phyloP scores from a whole-genome alignment of 306 rosid genomes.

The Inga laurina region DNA sequence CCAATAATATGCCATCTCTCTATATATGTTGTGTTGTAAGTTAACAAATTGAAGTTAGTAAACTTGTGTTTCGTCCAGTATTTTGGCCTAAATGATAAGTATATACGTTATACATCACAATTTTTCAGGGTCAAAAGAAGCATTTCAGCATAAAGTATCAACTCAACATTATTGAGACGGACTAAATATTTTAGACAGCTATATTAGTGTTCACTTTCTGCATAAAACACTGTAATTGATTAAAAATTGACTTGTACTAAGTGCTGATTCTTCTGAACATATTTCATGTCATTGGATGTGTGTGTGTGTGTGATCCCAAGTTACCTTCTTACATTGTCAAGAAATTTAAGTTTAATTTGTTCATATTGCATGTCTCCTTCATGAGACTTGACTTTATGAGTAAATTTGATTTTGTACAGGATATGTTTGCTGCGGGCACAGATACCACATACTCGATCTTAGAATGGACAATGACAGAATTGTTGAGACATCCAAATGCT shows the following conservation, averaged over 20 bases:
- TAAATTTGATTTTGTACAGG: background rate
- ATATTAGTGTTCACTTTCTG: background rate
- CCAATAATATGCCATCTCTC: too few relatives aligned
- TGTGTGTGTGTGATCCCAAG: background rate
- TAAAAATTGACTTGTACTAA: background rate
- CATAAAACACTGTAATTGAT: background rate
- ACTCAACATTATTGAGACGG: too few relatives aligned
- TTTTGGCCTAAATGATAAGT: background rate
- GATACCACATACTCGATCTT: constrained; percentile 15
- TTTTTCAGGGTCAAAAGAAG: too few relatives aligned
- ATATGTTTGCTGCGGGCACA: constrained; percentile 32
- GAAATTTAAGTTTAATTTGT: background rate
- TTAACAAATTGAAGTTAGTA: background rate
- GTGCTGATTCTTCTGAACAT: background rate
- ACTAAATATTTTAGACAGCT: too few relatives aligned
- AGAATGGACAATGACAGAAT: constrained; percentile 21
- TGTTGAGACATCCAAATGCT: constrained; percentile 6
- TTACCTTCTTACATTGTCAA: background rate
- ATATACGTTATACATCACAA: too few relatives aligned
- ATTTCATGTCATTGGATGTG: background rate
- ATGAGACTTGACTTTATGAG: background rate
- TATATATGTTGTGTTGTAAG: background rate
- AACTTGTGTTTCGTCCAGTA: too few relatives aligned
- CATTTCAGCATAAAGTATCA: background rate
- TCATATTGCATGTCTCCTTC: background rate